Conservation (phyloP, 805 yeast genomes). For the Ogataea pignaliae region DNA sequence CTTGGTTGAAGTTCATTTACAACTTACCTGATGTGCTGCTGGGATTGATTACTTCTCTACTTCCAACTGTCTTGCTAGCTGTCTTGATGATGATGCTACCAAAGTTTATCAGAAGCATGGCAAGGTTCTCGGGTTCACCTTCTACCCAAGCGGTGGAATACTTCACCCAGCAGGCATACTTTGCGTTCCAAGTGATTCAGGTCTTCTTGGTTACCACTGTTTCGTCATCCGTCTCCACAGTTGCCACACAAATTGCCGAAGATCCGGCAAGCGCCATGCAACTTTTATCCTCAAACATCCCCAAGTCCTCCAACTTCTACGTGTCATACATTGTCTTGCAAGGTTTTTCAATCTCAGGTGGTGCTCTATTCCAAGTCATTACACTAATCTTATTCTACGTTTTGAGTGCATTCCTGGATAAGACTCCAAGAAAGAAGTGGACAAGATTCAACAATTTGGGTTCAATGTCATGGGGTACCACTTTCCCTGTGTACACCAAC, state of each 20-base stretch:
- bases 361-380: conserved; percentile 58
- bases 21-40: conserved; percentile 48
- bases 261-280: conserved; percentile 55
- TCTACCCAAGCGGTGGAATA: conserved; percentile 55
- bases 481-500: conserved; percentile 71
- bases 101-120: conserved; percentile 59
- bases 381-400: conserved; percentile 56
- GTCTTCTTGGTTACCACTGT: conserved; percentile 68
- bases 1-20: conserved; percentile 52
- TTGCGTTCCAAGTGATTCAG: conserved; percentile 67
- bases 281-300: conserved; percentile 61
- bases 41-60: conserved; percentile 63
- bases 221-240: conserved; percentile 67
- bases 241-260: conserved; percentile 56
- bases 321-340: conserved; percentile 65
- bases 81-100: conserved; percentile 66
- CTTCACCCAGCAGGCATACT: conserved; percentile 63
- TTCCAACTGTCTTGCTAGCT: conserved; percentile 65
- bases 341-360: conserved; percentile 63
- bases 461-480: conserved; percentile 64
- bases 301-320: conserved; percentile 69
- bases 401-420: conserved; percentile 53
- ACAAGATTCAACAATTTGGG: conserved; percentile 51
- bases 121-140: conserved; percentile 52
- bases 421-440: conserved; percentile 65